These are phyloP conservation scores for Hypoxylon rickii DNA, from an alignment of 495 filamentous ascomycete species.

Conservation along the genomic window DNA sequence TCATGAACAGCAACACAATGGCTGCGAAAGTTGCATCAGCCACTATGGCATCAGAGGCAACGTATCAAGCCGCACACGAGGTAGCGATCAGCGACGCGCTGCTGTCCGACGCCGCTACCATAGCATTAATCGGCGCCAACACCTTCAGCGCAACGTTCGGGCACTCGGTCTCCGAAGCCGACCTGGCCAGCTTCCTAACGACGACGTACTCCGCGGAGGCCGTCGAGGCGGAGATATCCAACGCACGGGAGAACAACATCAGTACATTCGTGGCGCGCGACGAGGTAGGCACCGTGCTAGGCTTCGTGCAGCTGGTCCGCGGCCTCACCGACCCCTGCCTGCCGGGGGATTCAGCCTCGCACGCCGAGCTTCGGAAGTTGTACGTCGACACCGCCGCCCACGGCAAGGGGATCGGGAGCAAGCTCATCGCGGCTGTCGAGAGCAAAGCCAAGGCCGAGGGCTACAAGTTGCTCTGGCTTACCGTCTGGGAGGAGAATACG, in stretches of 20 bases:
- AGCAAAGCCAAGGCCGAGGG: conserved; percentile 40
- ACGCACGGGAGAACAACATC: conserved; percentile 30
- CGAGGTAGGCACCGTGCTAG: conserved; percentile 30
- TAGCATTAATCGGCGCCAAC: conserved; percentile 40
- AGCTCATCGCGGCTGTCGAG: conserved; percentile 39
- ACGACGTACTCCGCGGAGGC: conserved; percentile 33
- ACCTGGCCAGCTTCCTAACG: conserved; percentile 42
- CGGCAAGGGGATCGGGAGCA: conserved; percentile 41
- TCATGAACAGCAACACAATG: conserved; percentile 11
- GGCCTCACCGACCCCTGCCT: conserved; percentile 41
- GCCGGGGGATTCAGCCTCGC: conserved; percentile 17
- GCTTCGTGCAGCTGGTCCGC: conserved; percentile 44
- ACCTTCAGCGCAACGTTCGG: conserved; percentile 46
- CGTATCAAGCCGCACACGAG: conserved; percentile 7
- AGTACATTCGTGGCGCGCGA: conserved; percentile 37
- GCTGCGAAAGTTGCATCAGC: conserved; percentile 20
- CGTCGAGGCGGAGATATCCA: conserved; percentile 33
- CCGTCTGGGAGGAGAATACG: conserved; percentile 49
- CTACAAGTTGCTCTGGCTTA: conserved; percentile 45
- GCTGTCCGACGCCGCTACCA: conserved; percentile 37
- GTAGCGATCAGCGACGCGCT: conserved; percentile 37
- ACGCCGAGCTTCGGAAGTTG: conserved; percentile 45
- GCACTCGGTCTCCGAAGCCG: conserved; percentile 35
- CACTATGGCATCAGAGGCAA: not conserved
- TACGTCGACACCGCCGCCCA: conserved; percentile 44